Base-by-base conservation (phyloP, 345 rosid genomes). In the Arabidopsis arenosa region DNA sequence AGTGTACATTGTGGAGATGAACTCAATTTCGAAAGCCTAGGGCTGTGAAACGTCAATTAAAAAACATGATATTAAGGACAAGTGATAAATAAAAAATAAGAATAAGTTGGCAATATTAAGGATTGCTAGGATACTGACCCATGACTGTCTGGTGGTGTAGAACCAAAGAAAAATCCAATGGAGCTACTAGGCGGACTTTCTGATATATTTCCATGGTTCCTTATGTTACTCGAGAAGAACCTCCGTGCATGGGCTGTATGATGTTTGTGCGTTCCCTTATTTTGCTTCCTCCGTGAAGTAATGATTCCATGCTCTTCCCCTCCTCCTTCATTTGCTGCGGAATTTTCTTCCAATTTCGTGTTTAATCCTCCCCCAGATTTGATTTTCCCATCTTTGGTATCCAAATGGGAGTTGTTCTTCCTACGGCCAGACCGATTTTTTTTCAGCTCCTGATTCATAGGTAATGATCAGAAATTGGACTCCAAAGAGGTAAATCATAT, bases 171-270 rank as follows among this genome's bases (percentile, higher is more conserved):
- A 84, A 80, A 95, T 68, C 99, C 99, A 61, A 95, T 88, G 37
- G 98, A 89, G 83, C 86, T 84, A 77, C 96, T 92, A 47, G 99
- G 99, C 13, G 97, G 99, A 79, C 97, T 92, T 88, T 95, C 99
- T 9, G 97, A 92, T 70, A 84, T 36, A 59, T 60, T 44, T 76
- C 91, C 97, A 68, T 84, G 93, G 80, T 86, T 90, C 82, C 80
- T 89, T 51, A 78, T 83, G 89, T 89, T 90, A 85, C 91, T 77
- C 32, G 94, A 88, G 81, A 95, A 95, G 78, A 95, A 89, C 66
- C 99, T 82, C 75, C 84, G 91, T 49, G 78, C 75, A 69, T 84
- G 87, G 32, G 85, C 85, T 62, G 83, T 68, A n/a, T 85, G 96
- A 61, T 86, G 91, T 84, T 87, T 95, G 60, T 85, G 73, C 18